A percentile compares a stretch with the other conserved stretches of the same genome.
Evolutionary conservation across 1,284 basidiomycete genomes (phyloP).

Genomic region (Trichosporon ovoides): DNA sequence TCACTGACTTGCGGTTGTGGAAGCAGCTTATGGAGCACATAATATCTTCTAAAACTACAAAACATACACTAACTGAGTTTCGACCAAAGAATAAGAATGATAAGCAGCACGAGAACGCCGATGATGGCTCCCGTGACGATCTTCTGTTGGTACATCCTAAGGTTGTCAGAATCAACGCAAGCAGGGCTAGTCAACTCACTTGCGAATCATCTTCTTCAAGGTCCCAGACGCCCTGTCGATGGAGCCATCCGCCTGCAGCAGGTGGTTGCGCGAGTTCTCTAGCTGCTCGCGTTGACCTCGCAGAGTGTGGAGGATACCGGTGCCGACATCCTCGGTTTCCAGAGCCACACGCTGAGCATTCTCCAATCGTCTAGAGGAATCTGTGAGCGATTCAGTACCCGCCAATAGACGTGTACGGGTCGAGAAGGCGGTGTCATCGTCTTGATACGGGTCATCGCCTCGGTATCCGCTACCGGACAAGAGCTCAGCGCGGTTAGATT

Average conservation of each 20-base stretch:
- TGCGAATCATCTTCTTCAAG: conserved; percentile 58
- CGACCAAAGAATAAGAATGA: conserved; percentile 49
- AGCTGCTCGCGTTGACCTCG: conserved; percentile 90
- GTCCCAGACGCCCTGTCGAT: conserved; percentile 58
- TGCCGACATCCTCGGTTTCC: conserved; percentile 93
- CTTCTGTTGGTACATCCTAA: conserved; percentile 51
- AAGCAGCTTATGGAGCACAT: not conserved
- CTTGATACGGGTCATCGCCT: conserved; percentile 67
- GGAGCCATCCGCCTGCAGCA: conserved; percentile 55
- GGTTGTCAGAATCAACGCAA: not conserved
- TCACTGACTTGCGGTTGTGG: too few relatives aligned
- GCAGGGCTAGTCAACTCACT: conserved; percentile 41
- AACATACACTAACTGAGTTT: conserved; percentile 29
- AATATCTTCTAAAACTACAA: not conserved
- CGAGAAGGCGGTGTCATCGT: conserved; percentile 31
- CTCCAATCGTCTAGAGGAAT: conserved; percentile 73
- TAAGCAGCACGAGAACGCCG: conserved; percentile 47
- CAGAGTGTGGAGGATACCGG: conserved; percentile 83
- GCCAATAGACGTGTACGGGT: conserved; percentile 70
- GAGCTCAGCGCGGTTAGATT: conserved; percentile 50
- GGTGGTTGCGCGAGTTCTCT: conserved; percentile 76
- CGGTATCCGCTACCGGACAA: conserved; percentile 52
- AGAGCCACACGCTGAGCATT: conserved; percentile 89
- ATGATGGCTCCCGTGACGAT: conserved; percentile 50
- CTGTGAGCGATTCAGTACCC: conserved; percentile 67